These are phyloP conservation scores for Solanum hybrid DNA, from an alignment of 305 asterid species.

Conservation along the genomic window DNA sequence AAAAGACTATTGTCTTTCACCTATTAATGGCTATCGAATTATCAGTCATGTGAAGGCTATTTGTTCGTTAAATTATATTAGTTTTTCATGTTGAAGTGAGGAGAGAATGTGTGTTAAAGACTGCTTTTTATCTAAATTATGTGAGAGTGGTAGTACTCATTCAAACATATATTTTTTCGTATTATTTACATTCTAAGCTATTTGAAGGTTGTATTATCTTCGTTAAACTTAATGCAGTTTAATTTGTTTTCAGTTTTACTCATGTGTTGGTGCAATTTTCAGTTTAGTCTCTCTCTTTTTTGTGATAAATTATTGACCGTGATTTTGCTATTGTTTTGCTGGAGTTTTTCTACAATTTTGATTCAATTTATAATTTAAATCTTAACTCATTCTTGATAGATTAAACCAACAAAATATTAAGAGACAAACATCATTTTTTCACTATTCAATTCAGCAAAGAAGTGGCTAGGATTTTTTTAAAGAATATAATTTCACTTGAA, in stretches of 20 bases:
- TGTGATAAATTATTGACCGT: neutral
- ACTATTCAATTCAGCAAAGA: neutral
- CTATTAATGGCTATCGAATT: neutral
- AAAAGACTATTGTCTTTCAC: too few relatives aligned
- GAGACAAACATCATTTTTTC: neutral
- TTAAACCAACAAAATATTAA: neutral
- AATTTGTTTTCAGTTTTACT: neutral
- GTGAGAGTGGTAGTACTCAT: neutral
- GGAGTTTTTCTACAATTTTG: neutral
- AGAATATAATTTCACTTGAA: neutral
- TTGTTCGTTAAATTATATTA: too few relatives aligned
- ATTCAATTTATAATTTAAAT: neutral
- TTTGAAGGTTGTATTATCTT: neutral
- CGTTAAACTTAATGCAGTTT: neutral
- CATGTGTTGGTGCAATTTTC: neutral
- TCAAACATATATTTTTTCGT: neutral
- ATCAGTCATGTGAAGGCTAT: too few relatives aligned
- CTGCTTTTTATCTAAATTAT: neutral
- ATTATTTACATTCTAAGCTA: neutral
- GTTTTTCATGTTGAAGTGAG: neutral
- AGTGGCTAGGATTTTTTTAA: neutral
- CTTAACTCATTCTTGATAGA: neutral
- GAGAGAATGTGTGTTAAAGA: neutral
- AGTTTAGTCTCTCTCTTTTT: neutral
- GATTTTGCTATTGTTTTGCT: neutral